Evolutionary conservation across 495 filamentous ascomycete genomes (phyloP).

Genomic region (Aspergillus saccharolyticus): DNA sequence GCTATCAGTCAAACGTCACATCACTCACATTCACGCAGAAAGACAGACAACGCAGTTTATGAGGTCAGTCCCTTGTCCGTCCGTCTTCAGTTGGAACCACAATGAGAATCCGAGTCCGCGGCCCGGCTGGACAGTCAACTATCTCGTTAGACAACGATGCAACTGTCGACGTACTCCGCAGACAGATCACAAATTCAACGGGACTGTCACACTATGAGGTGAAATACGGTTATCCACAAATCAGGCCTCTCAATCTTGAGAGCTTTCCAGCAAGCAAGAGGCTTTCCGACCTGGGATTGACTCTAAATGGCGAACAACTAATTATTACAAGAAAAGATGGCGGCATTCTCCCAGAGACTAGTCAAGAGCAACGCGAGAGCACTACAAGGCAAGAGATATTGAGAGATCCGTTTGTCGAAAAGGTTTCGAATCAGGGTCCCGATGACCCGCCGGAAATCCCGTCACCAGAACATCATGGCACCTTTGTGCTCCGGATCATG

Average conservation of each 20-base stretch:
- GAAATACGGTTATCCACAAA: constrained; percentile 81
- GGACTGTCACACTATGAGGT: constrained; percentile 56
- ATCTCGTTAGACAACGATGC: constrained; percentile 61
- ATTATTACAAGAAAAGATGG: constrained; percentile 55
- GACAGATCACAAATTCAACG: constrained; percentile 51
- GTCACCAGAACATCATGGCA: constrained; percentile 55
- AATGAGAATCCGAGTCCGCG: constrained; percentile 62
- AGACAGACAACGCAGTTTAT: background rate
- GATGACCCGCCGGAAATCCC: constrained; percentile 68
- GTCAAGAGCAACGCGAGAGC: constrained; percentile 17
- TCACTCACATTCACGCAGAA: background rate
- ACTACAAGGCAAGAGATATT: constrained; percentile 18
- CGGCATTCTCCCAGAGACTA: constrained; percentile 14
- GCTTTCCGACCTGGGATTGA: constrained; percentile 54
- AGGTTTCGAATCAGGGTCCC: constrained; percentile 14
- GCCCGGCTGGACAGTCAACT: constrained; percentile 56
- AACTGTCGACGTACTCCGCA: constrained; percentile 58
- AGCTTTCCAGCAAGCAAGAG: constrained; percentile 38
- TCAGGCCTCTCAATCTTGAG: constrained; percentile 59
- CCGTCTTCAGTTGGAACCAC: background rate
- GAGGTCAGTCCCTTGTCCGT: background rate
- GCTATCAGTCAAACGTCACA: background rate
- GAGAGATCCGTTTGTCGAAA: constrained; percentile 18
- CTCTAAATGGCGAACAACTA: constrained; percentile 76
- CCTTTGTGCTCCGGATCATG: constrained; percentile 85